Conservation (phyloP, 768 basidiomycete species). For the Tephrocybe rancida region DNA sequence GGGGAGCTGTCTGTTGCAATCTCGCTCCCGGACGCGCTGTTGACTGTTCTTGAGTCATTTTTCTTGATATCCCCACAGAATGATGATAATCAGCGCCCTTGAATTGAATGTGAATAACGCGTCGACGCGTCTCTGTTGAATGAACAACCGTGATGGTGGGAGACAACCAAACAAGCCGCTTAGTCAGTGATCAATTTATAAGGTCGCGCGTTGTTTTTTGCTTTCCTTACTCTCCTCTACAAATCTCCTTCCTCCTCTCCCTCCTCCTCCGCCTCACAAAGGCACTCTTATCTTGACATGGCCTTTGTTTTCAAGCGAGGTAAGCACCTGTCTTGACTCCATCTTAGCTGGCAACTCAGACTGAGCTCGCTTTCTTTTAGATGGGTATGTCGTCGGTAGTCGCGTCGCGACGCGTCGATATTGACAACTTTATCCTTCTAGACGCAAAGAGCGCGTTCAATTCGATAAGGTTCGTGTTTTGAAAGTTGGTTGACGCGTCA, state of each 20-base stretch:
- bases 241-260: constrained; percentile 19
- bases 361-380: constrained; percentile 26
- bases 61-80: background rate
- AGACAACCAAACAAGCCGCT: constrained; percentile 20
- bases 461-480: constrained; percentile 79
- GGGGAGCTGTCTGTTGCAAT: background rate
- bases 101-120: background rate
- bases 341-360: background rate
- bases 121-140: constrained; percentile 11
- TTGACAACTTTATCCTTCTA: constrained; percentile 28
- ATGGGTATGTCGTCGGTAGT: constrained; percentile 44
- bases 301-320: constrained; percentile 45
- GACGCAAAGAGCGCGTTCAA: constrained; percentile 89
- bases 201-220: constrained; percentile 29
- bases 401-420: constrained; percentile 39
- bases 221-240: constrained; percentile 22
- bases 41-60: constrained; percentile 2
- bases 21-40: background rate
- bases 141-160: constrained; percentile 11
- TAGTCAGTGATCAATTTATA: constrained; percentile 33
- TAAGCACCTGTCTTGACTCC: constrained; percentile 19
- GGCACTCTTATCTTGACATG: constrained; percentile 22
- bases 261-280: constrained; percentile 2
- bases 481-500: constrained; percentile 12
- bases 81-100: background rate